Evolutionary conservation across 352 stramenopile species (phyloP), one percentile per base, ranked within the genome.

Genomic region (Phytophthora hibernalis): DNA sequence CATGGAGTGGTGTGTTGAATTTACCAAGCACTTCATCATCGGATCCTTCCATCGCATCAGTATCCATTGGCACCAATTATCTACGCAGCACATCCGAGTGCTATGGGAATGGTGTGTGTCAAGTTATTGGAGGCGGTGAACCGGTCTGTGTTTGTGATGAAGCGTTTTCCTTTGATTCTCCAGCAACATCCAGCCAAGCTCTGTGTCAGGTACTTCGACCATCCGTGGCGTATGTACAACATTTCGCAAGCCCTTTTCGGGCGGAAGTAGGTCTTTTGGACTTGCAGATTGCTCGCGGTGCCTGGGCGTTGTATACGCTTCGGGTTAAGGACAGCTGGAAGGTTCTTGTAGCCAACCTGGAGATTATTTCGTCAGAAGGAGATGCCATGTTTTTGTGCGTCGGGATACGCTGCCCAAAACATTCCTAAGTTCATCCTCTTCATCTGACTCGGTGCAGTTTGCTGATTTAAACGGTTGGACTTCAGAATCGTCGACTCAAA

Each of bases 381-480:
- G 85, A 93, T 56, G 67, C 82, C n/a, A 90, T 93, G 77, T 60
- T 95, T 1, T 92, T 47, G 55, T 93, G 0, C 80, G 85, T 21
- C 88, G 85, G 26, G 84, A 85, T 37, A 91, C 83, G 20, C 64
- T 91, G 5, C 85, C 87, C 1, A 74, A 60, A 2, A 60, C 65
- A 0, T 68, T 54, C 13, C 44, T 61, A 4, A 43, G 31, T 20
- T 16, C 48, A 12, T 65, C 60, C 2, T 72, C 74, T 38, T 83
- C 76, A 12, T 59, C 63, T 0, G 76, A 72, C 15, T 82, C 74
- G 1, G 22, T 89, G 1, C 82, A 94, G 61, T 89, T 82, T 40
- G 74, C 74, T 47, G 82, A 93, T 47, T 56, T 58, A 0, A 72
- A 74, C 40, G 74, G 74, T 3, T 93, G 83, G 83, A 78, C 78